phyloP scores from a whole-genome alignment of 495 filamentous ascomycete genomes.

The Penicillium simplicissimum region DNA sequence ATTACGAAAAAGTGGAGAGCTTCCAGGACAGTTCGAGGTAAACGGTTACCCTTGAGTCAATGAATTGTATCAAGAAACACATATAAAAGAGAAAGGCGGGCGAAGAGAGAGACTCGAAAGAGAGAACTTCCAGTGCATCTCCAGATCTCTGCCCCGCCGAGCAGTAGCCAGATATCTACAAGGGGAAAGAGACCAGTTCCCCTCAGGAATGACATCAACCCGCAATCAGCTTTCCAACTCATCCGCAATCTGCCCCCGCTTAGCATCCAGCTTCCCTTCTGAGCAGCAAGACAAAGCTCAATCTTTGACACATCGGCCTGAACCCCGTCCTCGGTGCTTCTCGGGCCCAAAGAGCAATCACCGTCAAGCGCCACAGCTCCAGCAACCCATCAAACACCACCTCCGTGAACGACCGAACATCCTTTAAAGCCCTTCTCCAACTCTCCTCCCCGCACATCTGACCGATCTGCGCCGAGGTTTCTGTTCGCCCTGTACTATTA shows the following conservation, averaged over 20 bases:
- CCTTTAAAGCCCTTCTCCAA: constrained; percentile 23
- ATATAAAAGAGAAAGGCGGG: not conserved
- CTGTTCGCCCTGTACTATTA: constrained; percentile 1
- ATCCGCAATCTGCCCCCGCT: constrained; percentile 12
- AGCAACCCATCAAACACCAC: not conserved
- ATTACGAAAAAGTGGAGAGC: constrained; percentile 5
- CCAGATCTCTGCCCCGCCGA: not conserved
- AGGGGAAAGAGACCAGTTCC: not conserved
- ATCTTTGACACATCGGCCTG: constrained; percentile 14
- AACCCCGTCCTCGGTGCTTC: constrained; percentile 31
- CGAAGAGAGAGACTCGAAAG: not conserved
- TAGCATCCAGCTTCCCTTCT: constrained; percentile 33
- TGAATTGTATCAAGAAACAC: not conserved
- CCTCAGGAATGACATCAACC: constrained; percentile 28
- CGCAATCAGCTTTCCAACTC: not conserved
- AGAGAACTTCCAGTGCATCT: not conserved
- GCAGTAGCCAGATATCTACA: no score
- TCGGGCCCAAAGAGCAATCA: constrained; percentile 33
- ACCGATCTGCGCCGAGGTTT: constrained; percentile 8
- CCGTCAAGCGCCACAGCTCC: constrained; percentile 13
- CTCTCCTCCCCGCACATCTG: constrained; percentile 17
- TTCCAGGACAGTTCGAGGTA: not conserved
- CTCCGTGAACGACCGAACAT: constrained; percentile 5
- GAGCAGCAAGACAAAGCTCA: constrained; percentile 9
- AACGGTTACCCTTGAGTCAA: not conserved